Percentiles rank a stretch among this genome's conserved stretches.
phyloP scores from a whole-genome alignment of 2,329 filamentous ascomycete genomes.

The Fusarium sp. region DNA sequence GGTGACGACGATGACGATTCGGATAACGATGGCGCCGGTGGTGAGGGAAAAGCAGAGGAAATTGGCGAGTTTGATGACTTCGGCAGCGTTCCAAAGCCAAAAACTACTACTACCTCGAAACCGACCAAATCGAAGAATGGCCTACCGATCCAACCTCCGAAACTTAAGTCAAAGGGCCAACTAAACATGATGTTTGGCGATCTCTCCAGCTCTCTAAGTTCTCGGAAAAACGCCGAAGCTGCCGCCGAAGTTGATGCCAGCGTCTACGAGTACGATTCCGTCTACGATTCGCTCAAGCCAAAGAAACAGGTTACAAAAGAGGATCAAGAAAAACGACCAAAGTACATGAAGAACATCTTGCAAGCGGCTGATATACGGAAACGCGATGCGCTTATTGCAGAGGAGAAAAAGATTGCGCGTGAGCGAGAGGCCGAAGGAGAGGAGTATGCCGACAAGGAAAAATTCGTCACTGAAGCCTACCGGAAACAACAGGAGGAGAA shows the following conservation, averaged over 20 bases:
- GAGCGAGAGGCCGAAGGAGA: slow-evolving; percentile 86
- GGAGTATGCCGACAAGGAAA: slow-evolving; percentile 84
- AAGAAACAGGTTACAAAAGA: slow-evolving; percentile 69
- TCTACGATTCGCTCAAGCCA: slow-evolving; percentile 82
- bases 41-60: slow-evolving; percentile 62
- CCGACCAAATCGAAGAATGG: slow-evolving; percentile 52
- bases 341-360: slow-evolving; percentile 82
- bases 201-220: slow-evolving; percentile 73
- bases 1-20: slow-evolving; percentile 67
- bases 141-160: slow-evolving; percentile 56
- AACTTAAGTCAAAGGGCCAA: slow-evolving; percentile 59
- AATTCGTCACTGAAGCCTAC: slow-evolving; percentile 87
- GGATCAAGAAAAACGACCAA: slow-evolving; percentile 73
- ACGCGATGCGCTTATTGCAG: slow-evolving; percentile 81
- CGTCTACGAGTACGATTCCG: slow-evolving; percentile 88
- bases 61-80: slow-evolving; percentile 75
- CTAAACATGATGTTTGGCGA: slow-evolving; percentile 69
- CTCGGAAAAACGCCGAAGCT: slow-evolving; percentile 73
- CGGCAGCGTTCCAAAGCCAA: slow-evolving; percentile 42
- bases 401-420: slow-evolving; percentile 82
- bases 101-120: slow-evolving; percentile 50
- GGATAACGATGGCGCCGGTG: slow-evolving; percentile 61
- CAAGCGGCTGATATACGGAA: slow-evolving; percentile 81
- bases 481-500: slow-evolving; percentile 85
- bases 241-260: slow-evolving; percentile 77